phyloP scores from a whole-genome alignment of 371 early-diverging fungal genomes.

The Circinella minor region DNA sequence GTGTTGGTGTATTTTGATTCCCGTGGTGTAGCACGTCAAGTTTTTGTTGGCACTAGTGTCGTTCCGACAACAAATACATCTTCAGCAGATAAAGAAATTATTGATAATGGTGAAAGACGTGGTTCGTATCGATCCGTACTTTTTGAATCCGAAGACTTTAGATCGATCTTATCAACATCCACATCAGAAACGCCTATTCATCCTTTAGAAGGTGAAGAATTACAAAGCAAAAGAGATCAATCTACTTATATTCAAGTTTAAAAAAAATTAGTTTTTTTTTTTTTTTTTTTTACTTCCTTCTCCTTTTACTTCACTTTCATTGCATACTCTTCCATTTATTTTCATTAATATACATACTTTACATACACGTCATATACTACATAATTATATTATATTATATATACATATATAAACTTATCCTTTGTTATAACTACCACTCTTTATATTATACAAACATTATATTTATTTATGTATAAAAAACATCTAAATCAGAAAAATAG shows the following conservation, averaged over 20 bases:
- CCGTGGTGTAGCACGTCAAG: slow-evolving; percentile 41
- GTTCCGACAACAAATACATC: not conserved
- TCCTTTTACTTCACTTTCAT: not conserved
- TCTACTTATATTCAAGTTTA: slow-evolving; percentile 6
- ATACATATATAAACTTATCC: not conserved
- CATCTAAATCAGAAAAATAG: too few species aligned
- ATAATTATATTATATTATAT: not conserved
- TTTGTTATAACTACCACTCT: too few species aligned
- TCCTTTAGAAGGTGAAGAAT: not conserved
- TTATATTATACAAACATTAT: too few species aligned
- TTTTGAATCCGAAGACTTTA: not conserved
- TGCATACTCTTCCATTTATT: slow-evolving; percentile 4
- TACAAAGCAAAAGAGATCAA: not conserved
- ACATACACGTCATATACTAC: not conserved
- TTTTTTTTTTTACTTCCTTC: not conserved
- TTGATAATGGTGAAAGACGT: not conserved
- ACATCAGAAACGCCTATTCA: not conserved
- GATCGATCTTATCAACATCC: not conserved
- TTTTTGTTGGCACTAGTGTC: slow-evolving; percentile 17
- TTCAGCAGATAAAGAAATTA: not conserved
- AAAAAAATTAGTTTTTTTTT: not conserved
- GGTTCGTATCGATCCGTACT: not conserved
- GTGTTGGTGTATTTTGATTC: slow-evolving; percentile 45
- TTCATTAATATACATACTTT: not conserved
- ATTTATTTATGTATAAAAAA: too few species aligned